A percentile compares a stretch with the other conserved stretches of the same genome.
phyloP scores from a whole-genome alignment of 2,329 filamentous ascomycete genomes.

The Colletotrichum godetiae region DNA sequence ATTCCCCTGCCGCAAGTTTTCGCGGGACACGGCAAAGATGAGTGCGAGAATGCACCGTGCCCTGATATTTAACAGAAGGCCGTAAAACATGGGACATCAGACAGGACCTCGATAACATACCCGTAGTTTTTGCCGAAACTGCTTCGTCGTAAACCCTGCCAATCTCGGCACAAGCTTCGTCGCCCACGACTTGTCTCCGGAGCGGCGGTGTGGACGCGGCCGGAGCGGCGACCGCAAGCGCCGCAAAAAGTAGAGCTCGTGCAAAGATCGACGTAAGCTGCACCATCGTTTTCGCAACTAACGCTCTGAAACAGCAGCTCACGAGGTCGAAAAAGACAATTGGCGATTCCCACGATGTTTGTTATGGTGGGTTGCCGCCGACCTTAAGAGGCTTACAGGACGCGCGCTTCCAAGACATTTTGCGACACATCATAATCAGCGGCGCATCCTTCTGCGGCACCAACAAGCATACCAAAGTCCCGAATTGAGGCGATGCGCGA shows the following conservation, averaged over 20 bases:
- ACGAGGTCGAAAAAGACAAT: too few species aligned
- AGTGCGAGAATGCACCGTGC: too few species aligned
- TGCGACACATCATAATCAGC: neutral
- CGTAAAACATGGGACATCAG: too few species aligned
- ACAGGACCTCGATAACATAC: neutral
- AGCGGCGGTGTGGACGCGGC: neutral
- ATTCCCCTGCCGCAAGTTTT: too few species aligned
- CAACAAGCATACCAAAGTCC: neutral
- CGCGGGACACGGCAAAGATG: too few species aligned
- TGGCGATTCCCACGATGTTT: neutral
- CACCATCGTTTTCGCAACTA: neutral
- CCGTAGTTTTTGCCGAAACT: neutral
- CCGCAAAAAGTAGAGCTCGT: neutral
- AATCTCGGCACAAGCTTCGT: slow-evolving; percentile 19
- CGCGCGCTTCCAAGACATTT: neutral
- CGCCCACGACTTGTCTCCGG: neutral
- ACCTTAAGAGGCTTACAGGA: neutral
- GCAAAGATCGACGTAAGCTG: neutral
- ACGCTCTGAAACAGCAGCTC: too few species aligned
- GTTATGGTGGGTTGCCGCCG: neutral
- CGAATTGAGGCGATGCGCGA: neutral
- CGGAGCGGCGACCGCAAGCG: slow-evolving; percentile 6
- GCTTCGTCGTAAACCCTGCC: slow-evolving; percentile 8
- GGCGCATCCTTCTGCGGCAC: neutral
- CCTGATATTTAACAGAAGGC: too few species aligned